Evolutionary conservation across 78 protist genomes (phyloP).

Genomic region (Dictyostelium intermedium): DNA sequence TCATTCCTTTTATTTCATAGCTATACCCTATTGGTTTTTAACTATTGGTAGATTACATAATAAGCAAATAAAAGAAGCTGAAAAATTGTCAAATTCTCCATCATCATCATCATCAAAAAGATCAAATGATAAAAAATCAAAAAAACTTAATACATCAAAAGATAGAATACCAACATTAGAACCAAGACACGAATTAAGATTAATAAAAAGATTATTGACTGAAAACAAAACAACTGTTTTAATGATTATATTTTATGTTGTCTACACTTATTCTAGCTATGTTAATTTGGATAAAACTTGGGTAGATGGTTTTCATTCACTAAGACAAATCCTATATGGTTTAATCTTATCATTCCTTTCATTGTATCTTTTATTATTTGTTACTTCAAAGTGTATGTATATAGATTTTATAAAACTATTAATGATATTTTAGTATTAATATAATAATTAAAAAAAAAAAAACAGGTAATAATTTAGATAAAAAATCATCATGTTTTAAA

Average conservation of each 20-base stretch:
- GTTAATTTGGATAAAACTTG: constrained; percentile 24
- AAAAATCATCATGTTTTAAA: constrained; percentile 7
- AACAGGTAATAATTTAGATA: constrained; percentile 15
- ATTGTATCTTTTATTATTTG: not conserved
- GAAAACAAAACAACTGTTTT: not conserved
- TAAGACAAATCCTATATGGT: constrained; percentile 68
- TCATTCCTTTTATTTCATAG: constrained; percentile 33
- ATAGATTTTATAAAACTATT: not conserved
- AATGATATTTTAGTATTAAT: not conserved
- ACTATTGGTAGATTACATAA: constrained; percentile 60
- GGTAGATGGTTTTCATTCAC: constrained; percentile 47
- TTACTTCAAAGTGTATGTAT: constrained; percentile 41
- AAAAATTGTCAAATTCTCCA: not conserved
- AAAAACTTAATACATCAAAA: not conserved
- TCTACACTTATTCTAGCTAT: not conserved
- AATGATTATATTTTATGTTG: not conserved
- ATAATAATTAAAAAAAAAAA: not conserved
- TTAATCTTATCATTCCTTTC: constrained; percentile 22
- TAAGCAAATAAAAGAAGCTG: not conserved
- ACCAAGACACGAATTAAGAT: constrained; percentile 14
- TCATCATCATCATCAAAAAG: not conserved
- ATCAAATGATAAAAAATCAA: not conserved
- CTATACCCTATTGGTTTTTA: constrained; percentile 48
- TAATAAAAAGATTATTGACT: not conserved
- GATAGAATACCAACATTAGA: not conserved